These are phyloP conservation scores for Rhizopogon roseolus DNA, from an alignment of 768 basidiomycete species.

Conservation along the genomic window DNA sequence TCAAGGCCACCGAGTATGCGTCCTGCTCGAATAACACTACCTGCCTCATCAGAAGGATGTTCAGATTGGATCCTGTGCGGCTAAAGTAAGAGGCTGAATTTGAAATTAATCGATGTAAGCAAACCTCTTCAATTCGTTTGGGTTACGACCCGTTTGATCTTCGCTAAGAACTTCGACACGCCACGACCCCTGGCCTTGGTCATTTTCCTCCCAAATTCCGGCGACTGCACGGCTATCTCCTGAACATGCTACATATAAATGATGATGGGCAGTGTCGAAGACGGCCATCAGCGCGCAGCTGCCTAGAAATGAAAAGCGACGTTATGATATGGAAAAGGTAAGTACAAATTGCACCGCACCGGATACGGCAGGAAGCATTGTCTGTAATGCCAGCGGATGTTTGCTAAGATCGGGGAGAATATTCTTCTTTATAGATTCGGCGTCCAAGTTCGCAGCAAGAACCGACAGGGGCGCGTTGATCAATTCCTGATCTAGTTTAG, in stretches of 20 bases:
- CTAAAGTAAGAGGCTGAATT: not conserved
- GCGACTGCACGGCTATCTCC: slow-evolving; percentile 97
- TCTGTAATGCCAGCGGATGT: slow-evolving; percentile 63
- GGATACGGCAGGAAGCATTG: slow-evolving; percentile 82
- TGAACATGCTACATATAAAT: slow-evolving; percentile 86
- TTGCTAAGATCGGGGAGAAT: slow-evolving; percentile 60
- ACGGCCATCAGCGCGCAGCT: slow-evolving; percentile 89
- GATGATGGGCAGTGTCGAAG: slow-evolving; percentile 76
- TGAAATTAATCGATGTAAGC: slow-evolving; percentile 8
- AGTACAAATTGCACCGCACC: slow-evolving; percentile 35
- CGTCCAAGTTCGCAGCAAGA: slow-evolving; percentile 53
- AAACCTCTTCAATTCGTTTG: slow-evolving; percentile 78
- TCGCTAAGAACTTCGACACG: slow-evolving; percentile 90
- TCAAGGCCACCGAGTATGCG: slow-evolving; percentile 87
- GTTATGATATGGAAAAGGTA: slow-evolving; percentile 1
- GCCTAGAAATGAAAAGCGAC: slow-evolving; percentile 39
- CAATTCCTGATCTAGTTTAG: slow-evolving; percentile 81
- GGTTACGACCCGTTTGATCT: slow-evolving; percentile 94
- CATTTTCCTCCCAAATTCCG: slow-evolving; percentile 77
- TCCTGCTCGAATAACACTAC: slow-evolving; percentile 70
- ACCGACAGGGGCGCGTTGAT: slow-evolving; percentile 72
- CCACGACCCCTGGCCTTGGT: slow-evolving; percentile 72
- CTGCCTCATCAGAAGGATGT: slow-evolving; percentile 73
- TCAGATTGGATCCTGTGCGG: slow-evolving; percentile 65
- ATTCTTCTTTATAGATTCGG: slow-evolving; percentile 45